Evolutionary conservation across 306 rosid species (phyloP), one percentile per base, ranked within the genome.

Genomic region (Quercus bicolor): DNA sequence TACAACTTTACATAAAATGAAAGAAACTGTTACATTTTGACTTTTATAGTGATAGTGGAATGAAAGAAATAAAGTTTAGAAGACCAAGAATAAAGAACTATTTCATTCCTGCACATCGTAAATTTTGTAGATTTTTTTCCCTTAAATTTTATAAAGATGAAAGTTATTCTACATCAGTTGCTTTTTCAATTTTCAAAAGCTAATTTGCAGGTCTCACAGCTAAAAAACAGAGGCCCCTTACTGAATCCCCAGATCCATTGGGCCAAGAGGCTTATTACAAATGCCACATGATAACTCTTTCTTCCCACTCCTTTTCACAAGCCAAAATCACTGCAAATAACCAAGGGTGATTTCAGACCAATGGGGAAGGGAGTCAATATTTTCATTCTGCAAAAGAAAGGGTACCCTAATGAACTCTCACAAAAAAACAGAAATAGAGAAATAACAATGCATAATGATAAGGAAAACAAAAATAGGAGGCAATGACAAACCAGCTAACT

Each of bases 271-370:
- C 74, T 59, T 53, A 56, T 74, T 54, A 56, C 2, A 73, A 52
- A 55, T 64, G 78, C 71, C 14, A 18, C 34, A 11, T 2, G 16
- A 62, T 4, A 4, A 15, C 18, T 26, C 40, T 28, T 7, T 19
- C 15, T 48, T 48, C 16, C 53, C 53, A 71, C 14, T 31, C 76
- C 53, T 18, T 21, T 40, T 56, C 72, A 28, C 60, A 66, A 59
- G 53, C 56, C 82, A 76, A 79, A 51, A 31, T 29, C 55, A 60
- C 79, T 76, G 76, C 74, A 76, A 78, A 78, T 45, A 48, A 72
- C 55, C 28, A 56, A 9, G 31, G 60, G 21, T 5, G 70, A 70
- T 60, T 23, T 21, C 51, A 6, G 14, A 40, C 55, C 61, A 57
- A 43, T 31, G 4, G 2, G 28, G n/a, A 26, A 45, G 12, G n/a